Evolutionary conservation across 805 yeast genomes (phyloP).

Genomic region (Candida coleopterorum): DNA sequence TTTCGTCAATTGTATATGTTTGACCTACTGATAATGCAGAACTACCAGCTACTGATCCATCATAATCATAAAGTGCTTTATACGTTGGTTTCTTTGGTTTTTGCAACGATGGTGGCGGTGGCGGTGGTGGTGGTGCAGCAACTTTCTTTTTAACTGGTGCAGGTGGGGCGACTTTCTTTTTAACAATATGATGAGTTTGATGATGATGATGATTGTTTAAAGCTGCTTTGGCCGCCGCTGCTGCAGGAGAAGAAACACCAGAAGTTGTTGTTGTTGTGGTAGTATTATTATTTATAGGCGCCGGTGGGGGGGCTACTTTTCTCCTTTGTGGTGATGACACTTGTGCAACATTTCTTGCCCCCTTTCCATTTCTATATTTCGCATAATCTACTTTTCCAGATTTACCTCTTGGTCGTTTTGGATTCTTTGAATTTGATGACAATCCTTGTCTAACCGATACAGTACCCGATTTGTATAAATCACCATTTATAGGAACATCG

Average conservation of each 20-base stretch:
- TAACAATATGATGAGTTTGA: conserved; percentile 11
- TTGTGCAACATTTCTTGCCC: conserved; percentile 8
- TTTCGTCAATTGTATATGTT: conserved; percentile 67
- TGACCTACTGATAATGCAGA: conserved; percentile 76
- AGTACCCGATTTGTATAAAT: conserved; percentile 81
- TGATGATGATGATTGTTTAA: conserved; percentile 12
- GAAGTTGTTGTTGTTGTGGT: conserved; percentile 18
- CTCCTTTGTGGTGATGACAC: conserved; percentile 10
- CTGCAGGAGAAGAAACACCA: conserved; percentile 6
- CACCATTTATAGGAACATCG: conserved; percentile 63
- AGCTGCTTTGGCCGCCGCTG: conserved; percentile 9
- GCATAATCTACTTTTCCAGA: conserved; percentile 36
- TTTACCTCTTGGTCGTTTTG: conserved; percentile 66
- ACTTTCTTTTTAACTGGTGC: conserved; percentile 29
- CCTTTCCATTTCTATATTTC: conserved; percentile 34
- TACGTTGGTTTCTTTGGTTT: conserved; percentile 70
- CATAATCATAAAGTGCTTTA: conserved; percentile 83
- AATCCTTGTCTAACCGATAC: conserved; percentile 77
- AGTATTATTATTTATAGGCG: conserved; percentile 6
- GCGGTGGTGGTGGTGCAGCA: conserved; percentile 65
- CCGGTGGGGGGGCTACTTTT: conserved; percentile 9
- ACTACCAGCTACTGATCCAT: conserved; percentile 79
- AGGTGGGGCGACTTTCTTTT: conserved; percentile 51
- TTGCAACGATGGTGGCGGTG: conserved; percentile 54
- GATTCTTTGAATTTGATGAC: conserved; percentile 68